Conservation (phyloP, 768 basidiomycete species). For the Hemileccinum rubropunctum region DNA sequence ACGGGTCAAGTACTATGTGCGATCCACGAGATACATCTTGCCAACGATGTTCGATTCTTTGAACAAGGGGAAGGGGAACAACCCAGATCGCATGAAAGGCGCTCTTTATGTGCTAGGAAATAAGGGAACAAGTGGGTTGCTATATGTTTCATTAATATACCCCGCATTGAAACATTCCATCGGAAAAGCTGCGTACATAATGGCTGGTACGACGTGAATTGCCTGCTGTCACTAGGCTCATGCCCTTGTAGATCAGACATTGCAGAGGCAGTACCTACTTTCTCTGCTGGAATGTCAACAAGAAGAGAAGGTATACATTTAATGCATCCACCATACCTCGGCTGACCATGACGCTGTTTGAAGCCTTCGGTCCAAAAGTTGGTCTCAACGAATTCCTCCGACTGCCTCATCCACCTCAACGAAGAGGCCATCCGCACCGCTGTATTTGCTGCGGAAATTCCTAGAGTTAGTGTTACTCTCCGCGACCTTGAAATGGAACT, state of each 20-base stretch:
- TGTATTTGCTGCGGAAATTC: constrained; percentile 49
- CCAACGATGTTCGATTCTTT: constrained; percentile 62
- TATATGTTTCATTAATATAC: background rate
- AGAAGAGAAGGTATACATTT: constrained; percentile 68
- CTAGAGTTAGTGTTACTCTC: constrained; percentile 48
- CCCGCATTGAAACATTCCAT: constrained; percentile 8
- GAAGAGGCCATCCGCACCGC: constrained; percentile 68
- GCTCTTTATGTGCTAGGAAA: constrained; percentile 79
- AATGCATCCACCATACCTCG: constrained; percentile 24
- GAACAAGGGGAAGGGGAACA: constrained; percentile 72
- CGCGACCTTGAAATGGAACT: constrained; percentile 51
- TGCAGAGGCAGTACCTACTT: constrained; percentile 56
- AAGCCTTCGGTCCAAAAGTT: constrained; percentile 20
- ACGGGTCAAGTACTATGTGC: constrained; percentile 55
- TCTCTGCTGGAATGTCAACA: constrained; percentile 74
- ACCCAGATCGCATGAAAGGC: constrained; percentile 95
- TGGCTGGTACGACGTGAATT: constrained; percentile 50
- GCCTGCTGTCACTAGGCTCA: constrained; percentile 8
- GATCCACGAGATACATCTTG: constrained; percentile 65
- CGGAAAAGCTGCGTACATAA: constrained; percentile 58
- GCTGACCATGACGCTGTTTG: constrained; percentile 46
- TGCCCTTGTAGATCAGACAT: constrained; percentile 46
- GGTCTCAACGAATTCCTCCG: constrained; percentile 49
- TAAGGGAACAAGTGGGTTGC: constrained; percentile 58
- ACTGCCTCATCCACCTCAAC: constrained; percentile 55